phyloP scores from a whole-genome alignment of 805 yeast species.

The Metschnikowia cerradonensis region DNA sequence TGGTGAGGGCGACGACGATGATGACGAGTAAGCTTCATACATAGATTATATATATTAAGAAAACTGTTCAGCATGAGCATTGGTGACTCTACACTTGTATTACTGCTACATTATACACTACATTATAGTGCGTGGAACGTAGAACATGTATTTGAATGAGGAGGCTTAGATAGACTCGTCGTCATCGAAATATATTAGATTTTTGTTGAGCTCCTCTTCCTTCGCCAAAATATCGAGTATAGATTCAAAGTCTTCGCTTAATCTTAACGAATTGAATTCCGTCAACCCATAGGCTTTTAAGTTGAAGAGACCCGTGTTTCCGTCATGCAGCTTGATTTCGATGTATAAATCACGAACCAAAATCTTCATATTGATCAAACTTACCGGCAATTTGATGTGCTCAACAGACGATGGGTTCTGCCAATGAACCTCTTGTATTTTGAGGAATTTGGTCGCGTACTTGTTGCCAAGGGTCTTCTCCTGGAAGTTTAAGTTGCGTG shows the following conservation, averaged over 20 bases:
- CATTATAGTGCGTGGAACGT: background rate
- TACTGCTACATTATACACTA: background rate
- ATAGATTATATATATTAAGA: constrained; percentile 1
- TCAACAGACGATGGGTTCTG: constrained; percentile 15
- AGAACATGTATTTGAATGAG: no score
- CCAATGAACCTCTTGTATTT: constrained; percentile 24
- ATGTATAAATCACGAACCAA: constrained; percentile 32
- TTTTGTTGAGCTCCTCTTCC: background rate
- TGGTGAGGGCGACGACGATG: constrained; percentile 47
- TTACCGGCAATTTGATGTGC: constrained; percentile 32
- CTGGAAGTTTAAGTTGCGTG: constrained; percentile 9
- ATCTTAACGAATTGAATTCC: constrained; percentile 8
- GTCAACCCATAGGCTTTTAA: constrained; percentile 15
- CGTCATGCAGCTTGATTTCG: constrained; percentile 14
- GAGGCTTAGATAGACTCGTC: background rate
- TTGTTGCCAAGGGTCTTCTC: constrained; percentile 14
- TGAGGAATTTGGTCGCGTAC: constrained; percentile 29
- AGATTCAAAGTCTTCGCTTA: constrained; percentile 13
- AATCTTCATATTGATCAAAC: constrained; percentile 30
- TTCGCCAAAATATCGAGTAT: constrained; percentile 8
- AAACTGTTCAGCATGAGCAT: background rate
- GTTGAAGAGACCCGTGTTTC: constrained; percentile 14
- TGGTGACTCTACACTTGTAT: background rate
- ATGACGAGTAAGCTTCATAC: constrained; percentile 39
- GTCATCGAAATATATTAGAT: background rate